Evolutionary conservation across 2,329 filamentous ascomycete species (phyloP), one percentile per base, ranked within the genome.

Genomic region (Colletotrichum sp.): DNA sequence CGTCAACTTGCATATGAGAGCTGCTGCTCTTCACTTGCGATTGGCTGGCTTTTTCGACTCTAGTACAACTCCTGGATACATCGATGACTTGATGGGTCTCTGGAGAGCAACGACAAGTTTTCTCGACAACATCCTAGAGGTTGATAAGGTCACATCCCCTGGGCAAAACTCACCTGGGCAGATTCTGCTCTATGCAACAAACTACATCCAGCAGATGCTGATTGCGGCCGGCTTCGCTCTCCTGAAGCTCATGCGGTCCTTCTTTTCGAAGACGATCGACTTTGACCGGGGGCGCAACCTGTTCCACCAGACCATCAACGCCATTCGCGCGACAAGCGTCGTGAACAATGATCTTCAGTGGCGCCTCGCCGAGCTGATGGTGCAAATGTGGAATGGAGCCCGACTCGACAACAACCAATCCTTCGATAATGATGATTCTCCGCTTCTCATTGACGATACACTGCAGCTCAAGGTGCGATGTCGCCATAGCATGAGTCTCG

Each of bases 121-220:
- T 80, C 88, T 96, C 26, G 93, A 95, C 67, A 89, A 92, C 74
- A 86, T 94, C 12, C 84, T 92, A 71, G 88, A 90, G 78, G 88
- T 90, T 43, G 85, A 89, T 65, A 89, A 89, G 77, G 84, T 85
- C 15, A 86, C 85, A 5, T 88, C 87, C 13, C 85, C 86, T 4
- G 85, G 85, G 52, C 87, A 89, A 36, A 83, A 85, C 64, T 86
- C 84, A 43, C 85, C 85, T 68, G 88, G 90, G 9, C 88, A 89
- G 65, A 89, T 93, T 66, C 86, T 95, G 32, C 89, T 90, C 66
- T 93, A 94, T 80, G 90, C 92, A 30, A 93, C 91, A 78, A 95
- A 94, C 82, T 96, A 96, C 83, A 91, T 96, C 68, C 93, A 95
- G 82, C 94, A 96, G 83, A 96, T 96, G 93, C 91, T 96, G 72